These are phyloP conservation scores for Asterochloris erici DNA, from an alignment of 139 green algal genomes.

Conservation along the genomic window DNA sequence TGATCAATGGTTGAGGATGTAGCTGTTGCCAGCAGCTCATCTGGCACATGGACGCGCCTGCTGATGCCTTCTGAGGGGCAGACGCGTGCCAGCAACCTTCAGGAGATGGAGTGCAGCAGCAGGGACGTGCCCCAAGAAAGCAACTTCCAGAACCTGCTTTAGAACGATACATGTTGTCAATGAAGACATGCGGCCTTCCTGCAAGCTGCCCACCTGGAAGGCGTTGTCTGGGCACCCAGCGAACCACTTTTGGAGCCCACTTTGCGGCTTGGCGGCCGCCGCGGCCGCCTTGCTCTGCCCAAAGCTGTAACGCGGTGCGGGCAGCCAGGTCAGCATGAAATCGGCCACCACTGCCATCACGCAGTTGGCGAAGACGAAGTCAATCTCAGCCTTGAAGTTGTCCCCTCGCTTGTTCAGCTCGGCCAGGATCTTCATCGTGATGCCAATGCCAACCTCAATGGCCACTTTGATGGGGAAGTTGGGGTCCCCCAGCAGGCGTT, in stretches of 20 bases:
- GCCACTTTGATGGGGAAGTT: conserved; percentile 88
- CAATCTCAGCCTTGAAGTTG: conserved; percentile 72
- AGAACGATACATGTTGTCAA: neutral
- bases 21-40: no score
- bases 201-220: conserved; percentile 67
- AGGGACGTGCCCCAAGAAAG: no score
- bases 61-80: no score
- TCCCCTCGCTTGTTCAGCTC: conserved; percentile 79
- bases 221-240: conserved; percentile 89
- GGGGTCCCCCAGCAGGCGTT: conserved; percentile 90
- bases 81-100: no score
- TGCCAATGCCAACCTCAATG: conserved; percentile 88
- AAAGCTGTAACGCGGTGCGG: conserved; percentile 63
- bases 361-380: conserved; percentile 96
- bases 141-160: no score
- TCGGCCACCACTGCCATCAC: conserved; percentile 97
- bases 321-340: conserved; percentile 99
- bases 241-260: neutral
- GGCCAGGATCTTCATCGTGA: conserved; percentile 89
- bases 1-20: no score
- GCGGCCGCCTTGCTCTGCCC: no score
- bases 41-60: no score
- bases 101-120: no score
- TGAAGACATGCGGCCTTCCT: neutral
- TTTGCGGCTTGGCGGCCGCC: neutral